Percentiles rank a stretch among this genome's conserved stretches.
Evolutionary conservation across 2,329 filamentous ascomycete species (phyloP).

Genomic region (Epicoccum nigrum): DNA sequence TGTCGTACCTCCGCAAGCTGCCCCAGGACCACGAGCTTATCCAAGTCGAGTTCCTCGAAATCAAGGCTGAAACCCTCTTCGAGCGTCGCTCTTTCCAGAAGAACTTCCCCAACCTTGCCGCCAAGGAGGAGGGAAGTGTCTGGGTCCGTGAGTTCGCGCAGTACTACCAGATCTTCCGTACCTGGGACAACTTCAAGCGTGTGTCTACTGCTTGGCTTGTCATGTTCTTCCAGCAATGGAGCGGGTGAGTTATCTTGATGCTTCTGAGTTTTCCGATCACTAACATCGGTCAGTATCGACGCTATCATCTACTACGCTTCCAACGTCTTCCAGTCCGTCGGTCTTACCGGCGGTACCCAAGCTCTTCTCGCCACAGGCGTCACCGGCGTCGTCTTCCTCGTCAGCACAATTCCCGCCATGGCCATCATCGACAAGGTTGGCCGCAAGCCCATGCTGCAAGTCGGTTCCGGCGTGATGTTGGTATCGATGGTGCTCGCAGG

Average conservation of each 20-base stretch:
- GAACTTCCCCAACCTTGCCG: conserved; percentile 54
- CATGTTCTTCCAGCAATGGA: conserved; percentile 59
- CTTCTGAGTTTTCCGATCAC: not conserved
- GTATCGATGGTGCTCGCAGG: conserved; percentile 41
- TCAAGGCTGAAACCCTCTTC: conserved; percentile 55
- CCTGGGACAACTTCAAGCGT: conserved; percentile 58
- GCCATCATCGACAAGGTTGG: conserved; percentile 65
- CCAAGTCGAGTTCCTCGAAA: conserved; percentile 55
- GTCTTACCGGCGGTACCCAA: conserved; percentile 58
- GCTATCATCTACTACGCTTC: conserved; percentile 64
- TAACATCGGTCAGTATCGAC: conserved; percentile 37
- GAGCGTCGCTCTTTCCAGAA: conserved; percentile 52
- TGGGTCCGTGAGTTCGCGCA: conserved; percentile 57
- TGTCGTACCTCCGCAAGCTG: conserved; percentile 40
- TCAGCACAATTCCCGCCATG: conserved; percentile 62
- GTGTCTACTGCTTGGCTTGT: conserved; percentile 53
- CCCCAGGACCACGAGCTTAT: conserved; percentile 44
- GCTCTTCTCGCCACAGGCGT: conserved; percentile 67
- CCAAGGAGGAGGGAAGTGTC: conserved; percentile 51
- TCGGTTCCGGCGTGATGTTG: conserved; percentile 53
- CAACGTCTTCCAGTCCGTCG: conserved; percentile 64
- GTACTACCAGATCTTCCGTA: conserved; percentile 56
- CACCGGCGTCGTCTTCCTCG: conserved; percentile 64
- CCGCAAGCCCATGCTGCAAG: conserved; percentile 60
- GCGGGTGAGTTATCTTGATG: conserved; percentile 26